These are phyloP conservation scores for Agapanthus africanus DNA, from an alignment of 106 monocot species.

Conservation along the genomic window DNA sequence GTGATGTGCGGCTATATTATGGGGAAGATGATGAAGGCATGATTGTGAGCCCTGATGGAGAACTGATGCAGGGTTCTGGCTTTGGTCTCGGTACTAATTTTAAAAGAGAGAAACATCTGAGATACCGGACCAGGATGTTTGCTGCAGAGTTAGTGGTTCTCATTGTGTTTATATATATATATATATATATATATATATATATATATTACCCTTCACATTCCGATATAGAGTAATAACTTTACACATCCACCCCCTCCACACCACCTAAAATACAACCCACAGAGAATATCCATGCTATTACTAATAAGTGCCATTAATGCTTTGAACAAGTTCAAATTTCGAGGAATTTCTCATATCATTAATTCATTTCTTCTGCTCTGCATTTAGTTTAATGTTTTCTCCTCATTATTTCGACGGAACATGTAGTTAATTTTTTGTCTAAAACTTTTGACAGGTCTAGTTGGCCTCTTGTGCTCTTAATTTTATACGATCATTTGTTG, in stretches of 20 bases:
- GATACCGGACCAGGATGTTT: constrained; percentile 95
- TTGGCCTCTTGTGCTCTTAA: too few species aligned
- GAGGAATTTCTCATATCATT: neutral
- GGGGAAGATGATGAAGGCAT: constrained; percentile 85
- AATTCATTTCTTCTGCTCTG: neutral
- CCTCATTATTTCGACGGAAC: neutral
- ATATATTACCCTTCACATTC: too few species aligned
- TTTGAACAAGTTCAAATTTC: too few species aligned
- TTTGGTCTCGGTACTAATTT: constrained; percentile 15
- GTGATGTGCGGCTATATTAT: constrained; percentile 34
- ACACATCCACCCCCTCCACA: too few species aligned
- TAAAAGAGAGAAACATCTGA: constrained; percentile 65
- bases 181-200: too few species aligned
- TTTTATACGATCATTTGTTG: neutral
- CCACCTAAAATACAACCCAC: too few species aligned
- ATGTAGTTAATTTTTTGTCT: neutral
- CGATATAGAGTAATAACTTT: too few species aligned
- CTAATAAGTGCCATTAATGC: too few species aligned
- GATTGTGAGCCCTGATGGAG: constrained; percentile 45
- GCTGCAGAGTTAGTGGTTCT: constrained; percentile 82
- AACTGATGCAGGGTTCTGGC: constrained; percentile 21
- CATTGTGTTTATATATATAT: too few species aligned
- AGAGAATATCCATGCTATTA: too few species aligned
- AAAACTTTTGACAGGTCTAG: neutral
- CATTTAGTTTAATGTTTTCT: neutral